Evolutionary conservation across 108 stramenopile species (phyloP).

Genomic region (Cyclotella sp.): DNA sequence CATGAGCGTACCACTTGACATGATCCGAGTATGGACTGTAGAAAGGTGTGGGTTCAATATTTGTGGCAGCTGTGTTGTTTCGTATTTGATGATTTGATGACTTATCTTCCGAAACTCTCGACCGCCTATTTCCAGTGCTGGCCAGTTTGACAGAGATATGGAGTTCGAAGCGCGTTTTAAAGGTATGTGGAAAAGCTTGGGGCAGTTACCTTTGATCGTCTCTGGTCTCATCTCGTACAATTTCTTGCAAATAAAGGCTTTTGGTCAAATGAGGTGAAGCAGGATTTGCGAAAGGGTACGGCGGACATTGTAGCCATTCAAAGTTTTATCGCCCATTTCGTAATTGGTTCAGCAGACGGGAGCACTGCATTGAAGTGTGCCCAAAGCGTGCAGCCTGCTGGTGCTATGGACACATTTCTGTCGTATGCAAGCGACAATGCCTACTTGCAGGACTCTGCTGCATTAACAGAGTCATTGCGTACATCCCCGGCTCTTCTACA

Average conservation of each 20-base stretch:
- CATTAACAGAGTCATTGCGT: constrained; percentile 53
- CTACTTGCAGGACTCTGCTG: constrained; percentile 53
- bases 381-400: constrained; percentile 30
- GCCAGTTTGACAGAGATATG: constrained; percentile 68
- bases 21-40: constrained; percentile 59
- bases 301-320: constrained; percentile 50
- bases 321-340: constrained; percentile 60
- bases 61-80: not conserved
- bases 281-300: constrained; percentile 65
- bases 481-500: constrained; percentile 60
- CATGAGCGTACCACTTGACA: constrained; percentile 58
- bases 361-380: constrained; percentile 35
- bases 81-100: not conserved
- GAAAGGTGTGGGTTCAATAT: constrained; percentile 32
- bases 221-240: too few species aligned
- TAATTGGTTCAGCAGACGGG: constrained; percentile 57
- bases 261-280: constrained; percentile 27
- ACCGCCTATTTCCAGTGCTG: constrained; percentile 49
- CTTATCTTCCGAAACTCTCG: not conserved
- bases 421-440: constrained; percentile 53
- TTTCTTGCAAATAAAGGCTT: not conserved
- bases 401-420: constrained; percentile 39
- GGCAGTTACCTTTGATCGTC: too few species aligned
- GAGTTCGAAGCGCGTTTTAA: constrained; percentile 49
- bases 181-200: constrained; percentile 18